Percentiles rank a stretch among this genome's conserved stretches.
These are phyloP conservation scores for Candida pini DNA, from an alignment of 805 yeast species.

Conservation along the genomic window DNA sequence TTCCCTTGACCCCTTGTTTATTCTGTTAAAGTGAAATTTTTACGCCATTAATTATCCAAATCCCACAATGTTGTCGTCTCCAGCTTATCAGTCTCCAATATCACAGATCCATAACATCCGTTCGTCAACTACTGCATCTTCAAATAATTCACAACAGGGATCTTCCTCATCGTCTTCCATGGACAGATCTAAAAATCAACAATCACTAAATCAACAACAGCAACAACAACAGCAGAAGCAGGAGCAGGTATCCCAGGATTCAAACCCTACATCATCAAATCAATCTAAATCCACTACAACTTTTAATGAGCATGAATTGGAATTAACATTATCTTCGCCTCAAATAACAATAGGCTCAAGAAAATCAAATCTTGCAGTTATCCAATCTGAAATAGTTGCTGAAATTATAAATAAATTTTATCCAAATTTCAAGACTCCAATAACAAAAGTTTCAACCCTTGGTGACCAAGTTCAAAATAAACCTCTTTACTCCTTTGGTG, in stretches of 20 bases:
- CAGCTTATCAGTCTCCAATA: constrained; percentile 14
- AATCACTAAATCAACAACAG: constrained; percentile 1
- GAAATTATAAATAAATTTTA: constrained; percentile 46
- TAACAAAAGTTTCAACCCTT: constrained; percentile 74
- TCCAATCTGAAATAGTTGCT: constrained; percentile 75
- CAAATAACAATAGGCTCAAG: constrained; percentile 72
- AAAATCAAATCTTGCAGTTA: constrained; percentile 79
- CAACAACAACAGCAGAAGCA: constrained; percentile 3
- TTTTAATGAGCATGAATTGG: constrained; percentile 12
- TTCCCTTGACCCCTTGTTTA: background rate
- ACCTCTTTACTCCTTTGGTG: constrained; percentile 93
- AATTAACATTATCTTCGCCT: constrained; percentile 11
- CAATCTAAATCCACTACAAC: background rate
- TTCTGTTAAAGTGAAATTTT: too few species aligned
- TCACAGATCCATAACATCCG: constrained; percentile 13
- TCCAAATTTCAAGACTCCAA: constrained; percentile 66
- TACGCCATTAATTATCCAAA: background rate
- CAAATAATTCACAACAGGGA: constrained; percentile 1
- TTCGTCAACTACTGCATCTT: constrained; percentile 7
- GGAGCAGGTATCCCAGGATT: background rate
- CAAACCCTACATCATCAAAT: background rate
- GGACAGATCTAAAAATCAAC: constrained; percentile 1
- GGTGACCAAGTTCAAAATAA: constrained; percentile 85
- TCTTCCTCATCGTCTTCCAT: background rate
- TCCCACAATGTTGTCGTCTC: constrained; percentile 16